Percentiles rank a stretch among this genome's conserved stretches.
Evolutionary conservation across 2,329 filamentous ascomycete species (phyloP).

Genomic region (Claviceps sp.): DNA sequence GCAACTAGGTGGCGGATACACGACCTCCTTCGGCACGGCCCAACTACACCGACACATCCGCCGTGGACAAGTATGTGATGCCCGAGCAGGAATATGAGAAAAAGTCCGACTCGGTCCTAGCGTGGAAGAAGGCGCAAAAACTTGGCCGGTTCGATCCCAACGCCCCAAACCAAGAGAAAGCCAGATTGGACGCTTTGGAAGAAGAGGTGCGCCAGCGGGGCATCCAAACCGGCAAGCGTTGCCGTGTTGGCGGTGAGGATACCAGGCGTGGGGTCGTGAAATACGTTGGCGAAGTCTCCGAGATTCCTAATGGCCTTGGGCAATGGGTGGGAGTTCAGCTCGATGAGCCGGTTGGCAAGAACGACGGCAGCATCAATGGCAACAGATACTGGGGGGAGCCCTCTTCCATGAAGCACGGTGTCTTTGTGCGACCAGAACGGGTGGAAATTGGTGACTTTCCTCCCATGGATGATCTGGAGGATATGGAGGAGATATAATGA

Average conservation of each 20-base stretch:
- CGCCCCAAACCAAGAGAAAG: slow-evolving; percentile 59
- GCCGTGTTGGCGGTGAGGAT: slow-evolving; percentile 55
- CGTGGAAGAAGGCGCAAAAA: slow-evolving; percentile 91
- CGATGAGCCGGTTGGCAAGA: slow-evolving; percentile 72
- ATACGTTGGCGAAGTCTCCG: slow-evolving; percentile 61
- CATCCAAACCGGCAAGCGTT: slow-evolving; percentile 49
- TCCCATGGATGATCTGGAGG: slow-evolving; percentile 58
- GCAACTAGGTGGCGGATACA: slow-evolving; percentile 58
- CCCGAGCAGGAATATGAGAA: slow-evolving; percentile 75
- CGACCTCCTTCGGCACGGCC: slow-evolving; percentile 61
- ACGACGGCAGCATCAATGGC: slow-evolving; percentile 59
- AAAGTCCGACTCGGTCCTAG: slow-evolving; percentile 76
- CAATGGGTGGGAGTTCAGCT: slow-evolving; percentile 63
- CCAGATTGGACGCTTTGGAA: slow-evolving; percentile 54
- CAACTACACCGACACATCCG: slow-evolving; percentile 69
- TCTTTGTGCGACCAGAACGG: slow-evolving; percentile 66
- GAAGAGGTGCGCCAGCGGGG: slow-evolving; percentile 58
- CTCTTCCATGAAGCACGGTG: slow-evolving; percentile 54
- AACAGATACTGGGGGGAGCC: slow-evolving; percentile 57
- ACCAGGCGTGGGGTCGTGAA: slow-evolving; percentile 53
- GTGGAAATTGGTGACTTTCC: slow-evolving; percentile 66
- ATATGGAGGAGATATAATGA: slow-evolving; percentile 57
- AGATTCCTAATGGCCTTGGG: slow-evolving; percentile 53
- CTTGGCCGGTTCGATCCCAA: slow-evolving; percentile 91
- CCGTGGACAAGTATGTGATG: slow-evolving; percentile 82